Evolutionary conservation across 2,329 filamentous ascomycete genomes (phyloP), one percentile per base, ranked within the genome.

Genomic region (Fusarium secorum): DNA sequence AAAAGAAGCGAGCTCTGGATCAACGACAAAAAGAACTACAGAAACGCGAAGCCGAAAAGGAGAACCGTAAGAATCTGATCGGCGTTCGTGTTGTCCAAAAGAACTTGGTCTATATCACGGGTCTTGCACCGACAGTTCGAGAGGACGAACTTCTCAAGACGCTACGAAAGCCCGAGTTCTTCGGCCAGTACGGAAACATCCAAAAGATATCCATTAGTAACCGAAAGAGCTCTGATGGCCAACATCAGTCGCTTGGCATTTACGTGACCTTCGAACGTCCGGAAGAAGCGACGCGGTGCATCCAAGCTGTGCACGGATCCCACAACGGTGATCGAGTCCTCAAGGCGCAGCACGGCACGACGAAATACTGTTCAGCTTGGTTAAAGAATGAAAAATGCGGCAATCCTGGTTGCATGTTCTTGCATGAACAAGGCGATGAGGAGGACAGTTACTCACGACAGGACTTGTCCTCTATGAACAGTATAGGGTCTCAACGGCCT

Each of bases 121-220:
- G 96, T 54, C 86, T 99, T 30, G 97, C 93, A 69, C 96, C 96
- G 17, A 95, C 92, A 36, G 93, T 97, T 68, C 91, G 93, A 70
- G 96, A 99, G 82, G 95, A 98, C 79, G 93, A 95, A 75, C 86
- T 99, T 6, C 87, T 98, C 49, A 93, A 95, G 80, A 98, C 95
- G 0, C 85, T 99, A 49, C 91, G 97, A 61, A 95, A 95, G 68
- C 90, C 90, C 52, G 93, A 98, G 77, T 99, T 98, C 79, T 99
- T 99, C 77, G 96, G 96, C 10, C 96, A 99, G 81, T 99, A 99
- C 79, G 96, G 96, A 75, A 96, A 95, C 78, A 99, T 99, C 74
- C 92, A 97, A 78, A 99, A 99, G 81, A 98, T 99, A 61, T 97
- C 97, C 59, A 97, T 99, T 73, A 98, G 95, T 85, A 98, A 97